A percentile compares a stretch with the other conserved stretches of the same genome.
Evolutionary conservation across 352 stramenopile genomes (phyloP).

Genomic region (Thraustotheca clavata): DNA sequence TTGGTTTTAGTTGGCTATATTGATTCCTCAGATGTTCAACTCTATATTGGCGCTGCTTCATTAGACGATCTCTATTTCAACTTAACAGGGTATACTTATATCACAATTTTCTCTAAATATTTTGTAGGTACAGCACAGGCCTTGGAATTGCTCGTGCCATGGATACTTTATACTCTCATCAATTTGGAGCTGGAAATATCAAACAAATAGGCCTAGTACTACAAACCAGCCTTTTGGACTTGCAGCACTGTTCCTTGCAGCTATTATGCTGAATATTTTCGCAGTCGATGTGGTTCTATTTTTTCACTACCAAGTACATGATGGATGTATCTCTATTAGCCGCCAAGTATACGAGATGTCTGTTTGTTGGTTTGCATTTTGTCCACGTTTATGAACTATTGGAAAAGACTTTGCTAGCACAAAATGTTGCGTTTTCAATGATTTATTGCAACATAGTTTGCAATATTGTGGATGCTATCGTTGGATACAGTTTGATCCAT

Average conservation of each 20-base stretch:
- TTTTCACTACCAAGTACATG: too few species aligned
- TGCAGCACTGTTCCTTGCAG: too few species aligned
- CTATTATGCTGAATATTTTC: too few species aligned
- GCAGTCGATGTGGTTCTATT: too few species aligned
- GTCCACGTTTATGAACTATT: conserved; percentile 66
- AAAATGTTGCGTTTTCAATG: conserved; percentile 55
- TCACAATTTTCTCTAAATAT: too few species aligned
- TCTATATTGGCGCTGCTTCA: conserved; percentile 44
- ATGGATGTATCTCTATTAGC: conserved; percentile 45
- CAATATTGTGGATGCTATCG: conserved; percentile 49
- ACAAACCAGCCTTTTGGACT: too few species aligned
- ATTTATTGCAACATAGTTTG: conserved; percentile 42
- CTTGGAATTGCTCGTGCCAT: too few species aligned
- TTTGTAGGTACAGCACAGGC: too few species aligned
- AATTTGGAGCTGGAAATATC: too few species aligned
- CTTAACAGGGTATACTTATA: neutral
- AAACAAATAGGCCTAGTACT: too few species aligned
- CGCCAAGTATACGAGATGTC: conserved; percentile 35
- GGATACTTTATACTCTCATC: too few species aligned
- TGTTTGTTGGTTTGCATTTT: conserved; percentile 62
- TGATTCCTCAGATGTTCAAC: conserved; percentile 42
- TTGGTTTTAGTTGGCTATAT: conserved; percentile 51
- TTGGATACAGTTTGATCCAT: conserved; percentile 65
- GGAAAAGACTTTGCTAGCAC: conserved; percentile 58
- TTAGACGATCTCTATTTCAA: conserved; percentile 38